Conservation (phyloP, 148 eudicot genomes). For the Heliamphora exappendiculata region DNA sequence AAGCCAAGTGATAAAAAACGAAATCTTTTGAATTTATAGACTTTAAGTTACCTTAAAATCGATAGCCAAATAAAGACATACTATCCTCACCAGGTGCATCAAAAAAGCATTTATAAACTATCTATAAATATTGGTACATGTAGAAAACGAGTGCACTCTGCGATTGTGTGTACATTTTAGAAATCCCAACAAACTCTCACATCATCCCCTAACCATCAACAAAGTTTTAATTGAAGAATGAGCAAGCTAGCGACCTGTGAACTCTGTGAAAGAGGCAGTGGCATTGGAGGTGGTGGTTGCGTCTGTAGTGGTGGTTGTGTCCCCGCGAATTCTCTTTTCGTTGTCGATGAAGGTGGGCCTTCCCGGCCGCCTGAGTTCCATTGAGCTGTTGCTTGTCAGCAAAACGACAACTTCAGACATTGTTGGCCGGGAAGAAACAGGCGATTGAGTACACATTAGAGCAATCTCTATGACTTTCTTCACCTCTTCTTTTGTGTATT, state of each 20-base stretch:
- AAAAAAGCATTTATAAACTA: not conserved
- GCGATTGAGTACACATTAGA: constrained; percentile 37
- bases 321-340: constrained; percentile 10
- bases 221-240: too few species aligned
- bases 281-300: constrained; percentile 15
- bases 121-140: too few species aligned
- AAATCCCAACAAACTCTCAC: too few species aligned
- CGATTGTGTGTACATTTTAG: too few species aligned
- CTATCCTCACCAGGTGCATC: not conserved
- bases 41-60: too few species aligned
- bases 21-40: too few species aligned
- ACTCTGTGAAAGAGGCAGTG: constrained; percentile 10
- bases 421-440: constrained; percentile 32
- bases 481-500: constrained; percentile 21
- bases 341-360: constrained; percentile 17
- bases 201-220: too few species aligned
- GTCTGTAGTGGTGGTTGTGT: not conserved
- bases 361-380: constrained; percentile 8
- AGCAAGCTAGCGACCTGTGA: constrained; percentile 5
- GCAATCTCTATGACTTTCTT: constrained; percentile 37
- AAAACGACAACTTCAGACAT: constrained; percentile 38
- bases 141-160: too few species aligned
- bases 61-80: not conserved
- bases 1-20: too few species aligned
- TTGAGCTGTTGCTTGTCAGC: constrained; percentile 24